phyloP scores from a whole-genome alignment of 305 asterid species.

The Fraxinus xanthoxyloides region DNA sequence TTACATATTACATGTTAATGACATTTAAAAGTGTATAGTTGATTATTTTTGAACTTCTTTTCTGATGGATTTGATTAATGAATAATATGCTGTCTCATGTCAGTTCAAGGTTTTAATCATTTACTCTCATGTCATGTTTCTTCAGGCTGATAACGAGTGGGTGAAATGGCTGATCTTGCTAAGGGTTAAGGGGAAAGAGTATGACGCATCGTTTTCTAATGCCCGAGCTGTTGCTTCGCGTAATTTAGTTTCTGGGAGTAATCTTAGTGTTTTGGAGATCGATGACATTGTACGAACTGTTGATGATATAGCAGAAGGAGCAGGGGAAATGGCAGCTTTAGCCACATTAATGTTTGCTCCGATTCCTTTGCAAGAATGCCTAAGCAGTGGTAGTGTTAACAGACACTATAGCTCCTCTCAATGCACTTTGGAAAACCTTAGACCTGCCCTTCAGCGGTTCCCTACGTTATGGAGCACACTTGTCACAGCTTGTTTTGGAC shows the following conservation, averaged over 20 bases:
- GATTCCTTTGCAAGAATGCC: constrained; percentile 84
- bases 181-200: constrained; percentile 90
- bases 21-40: constrained; percentile 19
- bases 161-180: constrained; percentile 84
- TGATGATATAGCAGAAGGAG: constrained; percentile 99
- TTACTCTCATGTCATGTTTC: constrained; percentile 21
- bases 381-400: constrained; percentile 90
- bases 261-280: constrained; percentile 53
- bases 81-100: constrained; percentile 16
- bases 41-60: constrained; percentile 20
- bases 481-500: constrained; percentile 84
- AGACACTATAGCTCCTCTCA: constrained; percentile 81
- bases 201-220: constrained; percentile 92
- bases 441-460: constrained; percentile 84
- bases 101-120: constrained; percentile 19
- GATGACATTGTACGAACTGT: constrained; percentile 78
- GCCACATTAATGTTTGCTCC: constrained; percentile 97
- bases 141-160: constrained; percentile 92
- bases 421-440: constrained; percentile 96
- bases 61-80: constrained; percentile 7
- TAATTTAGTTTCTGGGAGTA: constrained; percentile 64
- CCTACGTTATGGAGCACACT: constrained; percentile 90
- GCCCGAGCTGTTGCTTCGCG: constrained; percentile 84
- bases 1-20: neutral
- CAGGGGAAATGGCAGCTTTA: constrained; percentile 95